Percentiles rank a stretch among this genome's conserved stretches.
Conservation (phyloP, 192 early-diverging fungal species). For the Coemansia guatemalensis region DNA sequence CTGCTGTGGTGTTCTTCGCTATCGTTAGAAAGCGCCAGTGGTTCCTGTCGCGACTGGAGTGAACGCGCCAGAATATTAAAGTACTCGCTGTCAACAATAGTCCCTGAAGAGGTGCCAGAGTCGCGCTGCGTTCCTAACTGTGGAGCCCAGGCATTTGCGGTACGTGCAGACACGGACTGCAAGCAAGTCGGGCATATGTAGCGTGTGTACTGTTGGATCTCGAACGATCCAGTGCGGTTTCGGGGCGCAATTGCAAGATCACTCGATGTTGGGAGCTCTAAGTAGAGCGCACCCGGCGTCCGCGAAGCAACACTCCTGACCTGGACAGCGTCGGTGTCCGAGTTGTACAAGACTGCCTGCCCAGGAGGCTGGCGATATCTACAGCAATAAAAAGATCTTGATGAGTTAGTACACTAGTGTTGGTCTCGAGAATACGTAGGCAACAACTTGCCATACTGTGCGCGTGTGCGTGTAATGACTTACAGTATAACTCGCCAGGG, state of each 20-base stretch:
- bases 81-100: slow-evolving; percentile 38
- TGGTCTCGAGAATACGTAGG: neutral
- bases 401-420: too few relatives aligned
- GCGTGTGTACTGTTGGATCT: slow-evolving; percentile 4
- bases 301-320: slow-evolving; percentile 40
- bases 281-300: slow-evolving; percentile 2
- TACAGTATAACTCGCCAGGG: slow-evolving; percentile 53
- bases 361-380: slow-evolving; percentile 36
- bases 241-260: slow-evolving; percentile 10
- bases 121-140: slow-evolving; percentile 5
- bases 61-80: slow-evolving; percentile 39
- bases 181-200: slow-evolving; percentile 33
- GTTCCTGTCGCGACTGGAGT: slow-evolving; percentile 13
- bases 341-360: slow-evolving; percentile 69
- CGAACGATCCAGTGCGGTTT: slow-evolving; percentile 7
- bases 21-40: slow-evolving; percentile 9
- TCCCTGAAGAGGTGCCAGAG: neutral
- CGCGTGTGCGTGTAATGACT: neutral
- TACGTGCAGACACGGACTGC: slow-evolving; percentile 16
- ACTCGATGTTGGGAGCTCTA: neutral
- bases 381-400: neutral
- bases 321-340: slow-evolving; percentile 55
- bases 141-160: slow-evolving; percentile 9
- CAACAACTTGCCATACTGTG: neutral
- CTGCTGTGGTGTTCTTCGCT: neutral